Percentiles rank a stretch among this genome's conserved stretches.
These are phyloP conservation scores for Diplodia corticola DNA, from an alignment of 2,329 filamentous ascomycete species.

Conservation along the genomic window DNA sequence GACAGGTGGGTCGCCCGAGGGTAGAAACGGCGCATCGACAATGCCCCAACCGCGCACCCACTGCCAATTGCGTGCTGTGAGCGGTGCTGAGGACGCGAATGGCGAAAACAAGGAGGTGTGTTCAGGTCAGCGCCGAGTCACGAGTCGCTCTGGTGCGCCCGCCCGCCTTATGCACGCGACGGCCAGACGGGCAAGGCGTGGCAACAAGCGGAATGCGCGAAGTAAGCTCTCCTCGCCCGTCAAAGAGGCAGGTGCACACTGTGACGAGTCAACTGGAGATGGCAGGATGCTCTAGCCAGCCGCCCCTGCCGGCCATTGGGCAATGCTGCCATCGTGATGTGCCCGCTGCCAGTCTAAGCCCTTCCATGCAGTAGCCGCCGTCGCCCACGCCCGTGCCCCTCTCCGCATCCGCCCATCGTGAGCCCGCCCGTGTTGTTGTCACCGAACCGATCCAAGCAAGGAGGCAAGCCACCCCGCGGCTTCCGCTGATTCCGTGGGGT, in stretches of 20 bases:
- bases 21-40: background rate
- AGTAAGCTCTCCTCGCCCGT: background rate
- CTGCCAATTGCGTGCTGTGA: constrained; percentile 3
- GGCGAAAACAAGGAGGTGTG: background rate
- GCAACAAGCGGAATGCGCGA: background rate
- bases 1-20: constrained; percentile 14
- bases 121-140: constrained; percentile 9
- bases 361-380: constrained; percentile 13
- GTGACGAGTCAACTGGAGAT: background rate
- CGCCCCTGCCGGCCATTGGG: background rate
- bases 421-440: background rate
- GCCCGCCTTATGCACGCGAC: constrained; percentile 12
- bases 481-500: constrained; percentile 7
- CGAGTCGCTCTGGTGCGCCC: constrained; percentile 3
- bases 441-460: constrained; percentile 7
- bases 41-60: background rate
- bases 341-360: constrained; percentile 5
- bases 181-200: constrained; percentile 3
- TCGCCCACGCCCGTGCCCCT: background rate
- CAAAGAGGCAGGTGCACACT: constrained; percentile 11
- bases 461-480: constrained; percentile 12
- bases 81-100: background rate
- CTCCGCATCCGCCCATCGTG: background rate
- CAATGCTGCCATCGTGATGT: background rate
- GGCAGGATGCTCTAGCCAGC: constrained; percentile 15